Conservation (phyloP, 352 stramenopile genomes). For the Phytophthora brassicae region DNA sequence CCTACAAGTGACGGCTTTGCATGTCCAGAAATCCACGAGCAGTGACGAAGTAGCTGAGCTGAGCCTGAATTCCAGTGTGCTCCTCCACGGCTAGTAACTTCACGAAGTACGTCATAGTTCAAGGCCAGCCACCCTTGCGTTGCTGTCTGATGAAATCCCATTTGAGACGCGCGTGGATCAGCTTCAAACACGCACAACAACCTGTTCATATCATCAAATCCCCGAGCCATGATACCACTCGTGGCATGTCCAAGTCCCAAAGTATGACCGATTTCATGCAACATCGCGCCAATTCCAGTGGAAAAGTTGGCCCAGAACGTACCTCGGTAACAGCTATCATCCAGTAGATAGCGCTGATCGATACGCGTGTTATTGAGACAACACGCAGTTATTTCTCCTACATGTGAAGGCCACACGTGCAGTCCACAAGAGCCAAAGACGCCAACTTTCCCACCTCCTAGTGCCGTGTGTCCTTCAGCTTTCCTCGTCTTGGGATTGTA, state of each 20-base stretch:
- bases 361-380: conserved; percentile 63
- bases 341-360: conserved; percentile 46
- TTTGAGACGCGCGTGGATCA: conserved; percentile 18
- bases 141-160: conserved; percentile 14
- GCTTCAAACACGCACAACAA: conserved; percentile 52
- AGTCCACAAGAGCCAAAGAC: conserved; percentile 74
- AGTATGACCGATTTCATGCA: conserved; percentile 68
- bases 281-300: conserved; percentile 61
- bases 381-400: conserved; percentile 49
- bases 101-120: conserved; percentile 37
- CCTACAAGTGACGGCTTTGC: conserved; percentile 34
- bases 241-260: conserved; percentile 58
- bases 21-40: conserved; percentile 52
- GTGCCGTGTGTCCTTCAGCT: conserved; percentile 56
- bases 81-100: conserved; percentile 35
- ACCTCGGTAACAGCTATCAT: conserved; percentile 61
- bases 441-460: conserved; percentile 56
- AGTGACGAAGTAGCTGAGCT: conserved; percentile 50
- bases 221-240: conserved; percentile 65
- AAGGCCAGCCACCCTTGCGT: conserved; percentile 38
- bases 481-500: conserved; percentile 56
- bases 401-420: conserved; percentile 55
- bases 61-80: conserved; percentile 65
- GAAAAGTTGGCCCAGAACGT: conserved; percentile 70
- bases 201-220: conserved; percentile 78